Evolutionary conservation across 2,329 filamentous ascomycete genomes (phyloP).

Genomic region (Cercospora zeae-maydis): DNA sequence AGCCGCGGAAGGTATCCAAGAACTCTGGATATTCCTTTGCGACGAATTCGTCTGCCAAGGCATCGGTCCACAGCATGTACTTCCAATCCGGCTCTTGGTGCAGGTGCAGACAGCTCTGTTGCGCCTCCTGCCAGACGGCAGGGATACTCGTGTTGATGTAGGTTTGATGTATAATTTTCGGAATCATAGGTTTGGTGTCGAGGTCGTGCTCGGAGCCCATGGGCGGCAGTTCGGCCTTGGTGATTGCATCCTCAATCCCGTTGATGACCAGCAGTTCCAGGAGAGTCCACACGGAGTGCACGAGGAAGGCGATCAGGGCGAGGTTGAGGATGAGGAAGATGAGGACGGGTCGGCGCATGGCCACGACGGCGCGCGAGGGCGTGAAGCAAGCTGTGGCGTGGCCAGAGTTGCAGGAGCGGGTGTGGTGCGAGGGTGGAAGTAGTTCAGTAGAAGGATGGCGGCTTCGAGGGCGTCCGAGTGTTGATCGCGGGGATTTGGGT

Average conservation of each 20-base stretch:
- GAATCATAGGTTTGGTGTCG: constrained; percentile 58
- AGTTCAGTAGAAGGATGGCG: not conserved
- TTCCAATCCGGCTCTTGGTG: constrained; percentile 61
- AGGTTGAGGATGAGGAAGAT: constrained; percentile 65
- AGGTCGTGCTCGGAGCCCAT: constrained; percentile 52
- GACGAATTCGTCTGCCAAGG: constrained; percentile 67
- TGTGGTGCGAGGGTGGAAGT: not conserved
- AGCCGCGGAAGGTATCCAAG: constrained; percentile 65
- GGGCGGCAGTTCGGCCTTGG: constrained; percentile 61
- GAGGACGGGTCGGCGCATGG: constrained; percentile 58
- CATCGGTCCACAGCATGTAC: constrained; percentile 79
- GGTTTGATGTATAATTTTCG: constrained; percentile 75
- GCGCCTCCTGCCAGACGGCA: constrained; percentile 60
- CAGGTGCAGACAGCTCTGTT: constrained; percentile 62
- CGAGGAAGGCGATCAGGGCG: constrained; percentile 59
- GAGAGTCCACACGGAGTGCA: constrained; percentile 67
- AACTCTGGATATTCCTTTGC: constrained; percentile 70
- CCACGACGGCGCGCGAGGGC: constrained; percentile 27
- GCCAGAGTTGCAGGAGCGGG: not conserved
- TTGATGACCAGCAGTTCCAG: constrained; percentile 67
- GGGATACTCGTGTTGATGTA: constrained; percentile 70
- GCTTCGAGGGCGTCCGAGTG: not conserved
- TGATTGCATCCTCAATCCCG: constrained; percentile 64
- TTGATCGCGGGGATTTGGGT: not conserved
- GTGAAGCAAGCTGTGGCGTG: not conserved